Evolutionary conservation across 176 grass and related monocot species (phyloP).

Genomic region (Oryza rufipogon): DNA sequence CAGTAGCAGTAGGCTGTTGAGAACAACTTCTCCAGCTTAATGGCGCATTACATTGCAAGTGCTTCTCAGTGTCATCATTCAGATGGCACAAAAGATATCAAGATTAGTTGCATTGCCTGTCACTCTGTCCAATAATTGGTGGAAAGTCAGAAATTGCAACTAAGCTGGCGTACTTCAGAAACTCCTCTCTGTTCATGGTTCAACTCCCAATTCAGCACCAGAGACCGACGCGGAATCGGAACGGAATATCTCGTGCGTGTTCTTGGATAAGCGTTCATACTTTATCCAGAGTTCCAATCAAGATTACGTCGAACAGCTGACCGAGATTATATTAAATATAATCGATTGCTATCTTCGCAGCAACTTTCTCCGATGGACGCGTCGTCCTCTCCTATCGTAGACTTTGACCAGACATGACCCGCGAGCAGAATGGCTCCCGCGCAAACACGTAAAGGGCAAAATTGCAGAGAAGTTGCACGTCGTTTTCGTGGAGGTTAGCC

Average conservation of each 20-base stretch:
- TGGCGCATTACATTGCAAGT: not conserved
- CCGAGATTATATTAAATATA: not conserved
- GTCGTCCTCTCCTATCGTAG: slow-evolving; percentile 32
- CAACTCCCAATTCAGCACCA: not conserved
- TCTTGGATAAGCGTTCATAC: slow-evolving; percentile 36
- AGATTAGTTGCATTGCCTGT: not conserved
- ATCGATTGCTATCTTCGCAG: not conserved
- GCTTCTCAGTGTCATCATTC: not conserved
- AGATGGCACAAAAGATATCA: not conserved
- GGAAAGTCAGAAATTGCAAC: not conserved
- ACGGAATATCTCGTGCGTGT: slow-evolving; percentile 5
- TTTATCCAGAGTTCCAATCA: slow-evolving; percentile 27
- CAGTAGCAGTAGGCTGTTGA: not conserved
- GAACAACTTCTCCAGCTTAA: not conserved
- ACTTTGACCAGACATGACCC: slow-evolving; percentile 46
- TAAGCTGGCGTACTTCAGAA: not conserved
- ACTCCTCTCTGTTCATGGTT: not conserved
- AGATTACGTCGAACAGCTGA: slow-evolving; percentile 34
- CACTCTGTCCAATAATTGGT: not conserved
- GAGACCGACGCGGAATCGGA: slow-evolving; percentile 3
- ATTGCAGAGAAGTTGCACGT: slow-evolving; percentile 19
- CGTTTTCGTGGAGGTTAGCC: slow-evolving; percentile 37
- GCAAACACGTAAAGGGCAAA: slow-evolving; percentile 40
- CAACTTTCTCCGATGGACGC: slow-evolving; percentile 46
- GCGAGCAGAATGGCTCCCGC: slow-evolving; percentile 6